Percentiles rank a stretch among this genome's conserved stretches.
These are phyloP conservation scores for Pyrenochaeta sp. DNA, from an alignment of 2,329 filamentous ascomycete species.

Conservation along the genomic window DNA sequence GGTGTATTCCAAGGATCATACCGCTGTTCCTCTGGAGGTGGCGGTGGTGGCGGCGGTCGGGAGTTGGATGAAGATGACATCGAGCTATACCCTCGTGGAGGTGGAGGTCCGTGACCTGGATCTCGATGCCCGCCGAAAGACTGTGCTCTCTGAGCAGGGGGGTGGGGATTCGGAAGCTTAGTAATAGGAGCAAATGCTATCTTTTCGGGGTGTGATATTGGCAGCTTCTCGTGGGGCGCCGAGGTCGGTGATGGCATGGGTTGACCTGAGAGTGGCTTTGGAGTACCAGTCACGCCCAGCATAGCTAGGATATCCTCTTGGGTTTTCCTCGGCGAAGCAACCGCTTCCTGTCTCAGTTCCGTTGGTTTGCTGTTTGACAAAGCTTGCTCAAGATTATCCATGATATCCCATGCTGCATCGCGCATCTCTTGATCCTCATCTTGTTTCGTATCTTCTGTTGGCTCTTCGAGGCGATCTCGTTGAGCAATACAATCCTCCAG, in stretches of 20 bases:
- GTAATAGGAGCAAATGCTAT: conserved; percentile 13
- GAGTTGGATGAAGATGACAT: conserved; percentile 22
- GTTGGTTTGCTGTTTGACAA: conserved; percentile 32
- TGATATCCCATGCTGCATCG: conserved; percentile 47
- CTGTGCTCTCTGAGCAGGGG: conserved; percentile 27
- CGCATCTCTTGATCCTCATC: conserved; percentile 45
- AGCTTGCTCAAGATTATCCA: conserved; percentile 52
- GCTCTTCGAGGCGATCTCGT: conserved; percentile 49
- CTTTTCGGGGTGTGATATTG: conserved; percentile 27
- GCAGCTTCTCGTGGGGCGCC: conserved; percentile 14
- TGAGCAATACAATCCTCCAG: conserved; percentile 54
- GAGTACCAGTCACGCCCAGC: conserved; percentile 48
- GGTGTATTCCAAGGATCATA: conserved; percentile 36
- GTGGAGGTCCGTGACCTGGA: conserved; percentile 13
- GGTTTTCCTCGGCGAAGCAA: conserved; percentile 22
- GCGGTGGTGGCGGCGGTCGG: conserved; percentile 33
- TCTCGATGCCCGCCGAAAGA: conserved; percentile 30
- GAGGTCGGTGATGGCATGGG: conserved; percentile 19
- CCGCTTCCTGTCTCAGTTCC: not conserved
- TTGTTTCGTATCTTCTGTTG: conserved; percentile 24
- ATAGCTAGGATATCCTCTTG: conserved; percentile 49
- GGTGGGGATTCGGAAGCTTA: conserved; percentile 6
- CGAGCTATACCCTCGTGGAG: conserved; percentile 38
- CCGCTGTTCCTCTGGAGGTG: conserved; percentile 22
- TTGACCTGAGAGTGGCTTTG: conserved; percentile 44